These are phyloP conservation scores for Primulina eburnea DNA, from an alignment of 257 asterid genomes.

Conservation along the genomic window DNA sequence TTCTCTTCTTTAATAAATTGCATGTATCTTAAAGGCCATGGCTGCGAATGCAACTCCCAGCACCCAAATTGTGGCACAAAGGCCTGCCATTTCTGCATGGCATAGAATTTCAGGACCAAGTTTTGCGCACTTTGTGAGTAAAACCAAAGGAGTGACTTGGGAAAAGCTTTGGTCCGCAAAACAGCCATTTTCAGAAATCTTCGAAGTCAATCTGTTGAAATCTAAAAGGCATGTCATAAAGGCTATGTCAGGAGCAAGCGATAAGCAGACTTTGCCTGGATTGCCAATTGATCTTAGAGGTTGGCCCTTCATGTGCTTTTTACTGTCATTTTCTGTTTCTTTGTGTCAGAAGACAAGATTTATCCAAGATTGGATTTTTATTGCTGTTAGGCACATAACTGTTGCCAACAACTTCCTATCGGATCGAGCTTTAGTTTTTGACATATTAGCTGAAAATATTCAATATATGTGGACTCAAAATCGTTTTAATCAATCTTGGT, in stretches of 20 bases:
- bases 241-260: slow-evolving; percentile 63
- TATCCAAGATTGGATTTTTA: not conserved
- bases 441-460: not conserved
- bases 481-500: not conserved
- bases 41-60: not conserved
- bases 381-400: not conserved
- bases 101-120: slow-evolving; percentile 35
- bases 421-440: not conserved
- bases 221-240: slow-evolving; percentile 42
- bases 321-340: not conserved
- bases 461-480: not conserved
- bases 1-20: not conserved
- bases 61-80: slow-evolving; percentile 20
- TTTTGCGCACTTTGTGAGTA: slow-evolving; percentile 46
- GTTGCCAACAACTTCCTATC: not conserved
- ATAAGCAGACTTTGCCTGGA: slow-evolving; percentile 63
- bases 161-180: slow-evolving; percentile 42
- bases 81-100: slow-evolving; percentile 42
- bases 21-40: not conserved
- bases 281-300: slow-evolving; percentile 88
- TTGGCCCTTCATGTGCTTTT: slow-evolving; percentile 19
- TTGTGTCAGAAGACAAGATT: not conserved
- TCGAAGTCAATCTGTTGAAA: slow-evolving; percentile 24
- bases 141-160: slow-evolving; percentile 40
- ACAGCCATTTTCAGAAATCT: slow-evolving; percentile 34